Percentiles rank a stretch among this genome's conserved stretches.
Conservation (phyloP, 208 protist species). For the Leishmania mexicana region DNA sequence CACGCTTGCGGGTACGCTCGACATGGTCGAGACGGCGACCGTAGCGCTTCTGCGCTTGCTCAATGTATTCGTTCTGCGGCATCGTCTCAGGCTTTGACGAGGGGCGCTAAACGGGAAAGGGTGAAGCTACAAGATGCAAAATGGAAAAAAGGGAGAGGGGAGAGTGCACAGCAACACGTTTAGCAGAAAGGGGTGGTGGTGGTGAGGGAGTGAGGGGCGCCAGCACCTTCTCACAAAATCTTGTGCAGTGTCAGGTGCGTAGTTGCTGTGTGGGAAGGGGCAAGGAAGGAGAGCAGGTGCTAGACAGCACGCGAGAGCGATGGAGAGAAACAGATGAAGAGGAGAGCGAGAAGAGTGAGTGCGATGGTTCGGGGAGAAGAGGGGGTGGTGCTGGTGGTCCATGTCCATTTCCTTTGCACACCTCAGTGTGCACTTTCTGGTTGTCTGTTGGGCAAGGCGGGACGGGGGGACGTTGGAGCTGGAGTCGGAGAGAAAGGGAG, state of each 20-base stretch:
- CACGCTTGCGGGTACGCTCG: constrained; percentile 98
- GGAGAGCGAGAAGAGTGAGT: neutral
- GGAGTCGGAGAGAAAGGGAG: neutral
- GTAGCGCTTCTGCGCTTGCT: constrained; percentile 98
- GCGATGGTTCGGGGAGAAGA: neutral
- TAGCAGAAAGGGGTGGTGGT: neutral
- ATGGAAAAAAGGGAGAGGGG: neutral
- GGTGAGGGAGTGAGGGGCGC: neutral
- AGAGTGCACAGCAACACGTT: neutral
- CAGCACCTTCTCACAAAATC: neutral
- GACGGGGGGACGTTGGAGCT: neutral
- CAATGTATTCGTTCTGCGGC: constrained; percentile 99
- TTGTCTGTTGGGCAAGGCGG: neutral
- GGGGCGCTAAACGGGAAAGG: constrained; percentile 16
- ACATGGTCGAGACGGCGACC: constrained; percentile 98
- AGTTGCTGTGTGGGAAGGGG: neutral
- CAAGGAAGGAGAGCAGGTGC: neutral
- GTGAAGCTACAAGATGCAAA: neutral
- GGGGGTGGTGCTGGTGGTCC: neutral
- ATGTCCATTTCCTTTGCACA: neutral
- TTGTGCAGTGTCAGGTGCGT: neutral
- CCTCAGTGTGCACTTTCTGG: neutral
- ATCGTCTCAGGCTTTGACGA: constrained; percentile 40
- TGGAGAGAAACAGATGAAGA: neutral
- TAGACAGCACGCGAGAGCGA: neutral